Conservation (phyloP, 768 basidiomycete genomes). For the Leucosporidium creatinivorum region DNA sequence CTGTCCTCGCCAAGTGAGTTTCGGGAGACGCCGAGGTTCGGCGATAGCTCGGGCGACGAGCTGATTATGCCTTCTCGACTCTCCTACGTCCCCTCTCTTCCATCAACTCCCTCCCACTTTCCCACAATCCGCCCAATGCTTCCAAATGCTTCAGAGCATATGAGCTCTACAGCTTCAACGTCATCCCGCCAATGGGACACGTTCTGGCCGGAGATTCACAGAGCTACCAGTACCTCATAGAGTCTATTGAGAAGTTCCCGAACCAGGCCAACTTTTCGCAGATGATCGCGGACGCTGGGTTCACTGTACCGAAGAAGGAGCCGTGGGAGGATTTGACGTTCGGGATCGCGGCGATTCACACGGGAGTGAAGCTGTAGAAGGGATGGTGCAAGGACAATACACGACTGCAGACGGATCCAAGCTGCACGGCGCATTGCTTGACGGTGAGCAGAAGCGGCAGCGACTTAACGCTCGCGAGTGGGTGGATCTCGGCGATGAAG, state of each 20-base stretch:
- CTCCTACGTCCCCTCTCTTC: background rate
- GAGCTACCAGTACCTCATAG: slow-evolving; percentile 61
- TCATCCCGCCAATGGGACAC: slow-evolving; percentile 92
- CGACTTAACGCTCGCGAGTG: too few species aligned
- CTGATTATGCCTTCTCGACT: background rate
- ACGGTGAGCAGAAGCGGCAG: too few species aligned
- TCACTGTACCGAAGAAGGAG: slow-evolving; percentile 41
- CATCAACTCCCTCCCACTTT: background rate
- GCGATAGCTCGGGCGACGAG: too few species aligned
- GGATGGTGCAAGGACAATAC: background rate
- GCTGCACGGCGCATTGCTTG: too few species aligned
- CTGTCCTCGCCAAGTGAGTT: slow-evolving; percentile 75
- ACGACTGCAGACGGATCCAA: background rate
- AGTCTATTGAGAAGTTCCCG: slow-evolving; percentile 62
- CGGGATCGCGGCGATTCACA: slow-evolving; percentile 79
- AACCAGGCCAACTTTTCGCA: slow-evolving; percentile 75
- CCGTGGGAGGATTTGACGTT: slow-evolving; percentile 74
- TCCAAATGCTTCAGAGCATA: slow-evolving; percentile 58
- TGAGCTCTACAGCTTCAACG: slow-evolving; percentile 88
- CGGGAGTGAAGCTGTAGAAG: slow-evolving; percentile 56
- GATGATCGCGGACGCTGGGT: slow-evolving; percentile 82
- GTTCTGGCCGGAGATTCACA: slow-evolving; percentile 89
- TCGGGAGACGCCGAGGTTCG: background rate
- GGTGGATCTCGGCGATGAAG: background rate
- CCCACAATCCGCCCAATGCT: background rate